Evolutionary conservation across 768 basidiomycete species (phyloP).

Genomic region (Crucibulum laeve): DNA sequence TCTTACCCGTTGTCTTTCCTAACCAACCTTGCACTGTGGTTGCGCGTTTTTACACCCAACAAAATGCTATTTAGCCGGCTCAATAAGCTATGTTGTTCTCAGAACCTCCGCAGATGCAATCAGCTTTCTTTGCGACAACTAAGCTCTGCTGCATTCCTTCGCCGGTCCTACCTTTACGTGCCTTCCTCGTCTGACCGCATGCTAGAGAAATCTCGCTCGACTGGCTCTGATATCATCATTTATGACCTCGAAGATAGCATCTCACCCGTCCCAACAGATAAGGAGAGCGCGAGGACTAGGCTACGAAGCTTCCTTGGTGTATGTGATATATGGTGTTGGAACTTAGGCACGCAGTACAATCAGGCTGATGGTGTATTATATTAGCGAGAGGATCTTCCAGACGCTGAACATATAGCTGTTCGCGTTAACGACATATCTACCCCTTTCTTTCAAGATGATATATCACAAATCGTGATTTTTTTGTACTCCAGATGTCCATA

Average conservation of each 20-base stretch:
- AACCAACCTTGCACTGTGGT: too few relatives aligned
- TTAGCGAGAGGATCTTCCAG: conserved; percentile 31
- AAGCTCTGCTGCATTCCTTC: too few relatives aligned
- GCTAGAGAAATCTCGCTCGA: conserved; percentile 70
- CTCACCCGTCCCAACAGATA: conserved; percentile 58
- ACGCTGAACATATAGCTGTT: conserved; percentile 54
- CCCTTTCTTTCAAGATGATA: conserved; percentile 61
- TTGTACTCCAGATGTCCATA: neutral
- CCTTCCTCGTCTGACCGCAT: conserved; percentile 78
- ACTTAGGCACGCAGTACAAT: neutral
- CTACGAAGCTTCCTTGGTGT: conserved; percentile 56
- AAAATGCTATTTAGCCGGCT: too few relatives aligned
- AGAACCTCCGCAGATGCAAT: too few relatives aligned
- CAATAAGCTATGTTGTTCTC: too few relatives aligned
- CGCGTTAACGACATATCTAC: conserved; percentile 67
- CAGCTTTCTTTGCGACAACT: too few relatives aligned
- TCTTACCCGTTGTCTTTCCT: too few relatives aligned
- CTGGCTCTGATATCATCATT: conserved; percentile 68
- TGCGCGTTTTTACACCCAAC: too few relatives aligned
- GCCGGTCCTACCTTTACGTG: conserved; percentile 72
- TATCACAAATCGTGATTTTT: conserved; percentile 49
- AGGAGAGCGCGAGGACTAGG: conserved; percentile 52
- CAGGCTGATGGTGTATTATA: neutral
- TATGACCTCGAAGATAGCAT: conserved; percentile 92
- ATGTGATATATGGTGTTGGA: conserved; percentile 11